Evolutionary conservation across 1,284 basidiomycete species (phyloP).

Genomic region (Salmacisia buchloeana): DNA sequence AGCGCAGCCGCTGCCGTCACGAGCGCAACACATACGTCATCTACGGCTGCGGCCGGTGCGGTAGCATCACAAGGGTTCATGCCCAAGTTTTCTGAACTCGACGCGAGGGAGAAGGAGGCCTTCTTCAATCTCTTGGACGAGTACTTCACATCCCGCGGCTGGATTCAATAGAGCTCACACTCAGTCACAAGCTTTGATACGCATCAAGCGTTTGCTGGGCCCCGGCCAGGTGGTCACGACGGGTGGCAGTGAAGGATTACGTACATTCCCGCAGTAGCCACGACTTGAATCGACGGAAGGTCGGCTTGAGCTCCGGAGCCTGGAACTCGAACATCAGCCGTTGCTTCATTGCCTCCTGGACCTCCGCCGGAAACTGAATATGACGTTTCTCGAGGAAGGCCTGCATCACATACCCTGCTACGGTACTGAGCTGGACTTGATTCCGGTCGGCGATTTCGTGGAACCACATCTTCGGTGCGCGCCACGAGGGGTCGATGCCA

Average conservation of each 20-base stretch:
- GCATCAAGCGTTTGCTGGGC: too few species aligned
- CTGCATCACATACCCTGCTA: neutral
- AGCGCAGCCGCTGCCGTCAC: neutral
- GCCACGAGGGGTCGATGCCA: neutral
- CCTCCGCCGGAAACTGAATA: neutral
- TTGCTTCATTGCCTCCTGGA: neutral
- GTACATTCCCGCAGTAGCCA: too few species aligned
- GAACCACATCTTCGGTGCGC: neutral
- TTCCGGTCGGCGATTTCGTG: neutral
- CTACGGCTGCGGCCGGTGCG: neutral
- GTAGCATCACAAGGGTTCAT: neutral
- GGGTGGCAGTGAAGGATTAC: too few species aligned
- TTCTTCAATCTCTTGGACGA: slow-evolving; percentile 3
- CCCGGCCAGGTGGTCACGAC: too few species aligned
- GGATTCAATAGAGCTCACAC: too few species aligned
- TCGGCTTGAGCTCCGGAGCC: neutral
- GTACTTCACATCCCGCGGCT: too few species aligned
- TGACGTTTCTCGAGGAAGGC: neutral
- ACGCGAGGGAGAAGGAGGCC: slow-evolving; percentile 4
- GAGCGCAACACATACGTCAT: neutral
- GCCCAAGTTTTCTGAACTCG: slow-evolving; percentile 4
- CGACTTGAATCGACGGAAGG: neutral
- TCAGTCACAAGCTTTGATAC: too few species aligned
- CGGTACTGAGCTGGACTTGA: neutral
- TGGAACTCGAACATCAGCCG: neutral